Evolutionary conservation across 495 filamentous ascomycete genomes (phyloP).

Genomic region (Annulohypoxylon moriforme): DNA sequence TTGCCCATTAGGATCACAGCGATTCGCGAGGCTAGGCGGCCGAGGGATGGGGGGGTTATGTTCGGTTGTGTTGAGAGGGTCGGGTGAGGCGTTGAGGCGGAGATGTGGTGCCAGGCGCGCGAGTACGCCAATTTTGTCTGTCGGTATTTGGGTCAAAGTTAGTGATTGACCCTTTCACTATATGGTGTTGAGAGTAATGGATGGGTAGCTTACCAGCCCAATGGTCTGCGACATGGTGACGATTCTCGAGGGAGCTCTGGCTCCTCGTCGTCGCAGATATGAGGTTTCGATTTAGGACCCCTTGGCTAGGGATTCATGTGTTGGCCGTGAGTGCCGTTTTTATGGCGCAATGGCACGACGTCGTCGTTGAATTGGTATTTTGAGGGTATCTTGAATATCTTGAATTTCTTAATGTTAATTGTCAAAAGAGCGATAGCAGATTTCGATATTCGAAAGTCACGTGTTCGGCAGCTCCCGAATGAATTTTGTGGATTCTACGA

Average conservation of each 20-base stretch:
- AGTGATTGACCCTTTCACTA: constrained; percentile 10
- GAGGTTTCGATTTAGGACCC: background rate
- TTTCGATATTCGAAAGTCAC: constrained; percentile 30
- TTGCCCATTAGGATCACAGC: constrained; percentile 96
- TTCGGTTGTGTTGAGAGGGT: constrained; percentile 65
- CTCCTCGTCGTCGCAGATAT: constrained; percentile 32
- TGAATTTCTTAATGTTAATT: background rate
- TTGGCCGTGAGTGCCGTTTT: background rate
- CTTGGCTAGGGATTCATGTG: background rate
- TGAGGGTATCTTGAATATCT: background rate
- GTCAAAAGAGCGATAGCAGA: constrained; percentile 21
- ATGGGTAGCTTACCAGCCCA: constrained; percentile 65
- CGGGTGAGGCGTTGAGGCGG: constrained; percentile 66
- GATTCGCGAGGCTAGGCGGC: constrained; percentile 91
- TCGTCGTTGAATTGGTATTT: constrained; percentile 28
- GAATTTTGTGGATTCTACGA: background rate
- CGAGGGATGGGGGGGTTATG: constrained; percentile 75
- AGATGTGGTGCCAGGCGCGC: constrained; percentile 92
- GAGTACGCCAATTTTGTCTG: constrained; percentile 97
- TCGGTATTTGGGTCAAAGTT: background rate
- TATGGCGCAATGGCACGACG: constrained; percentile 25
- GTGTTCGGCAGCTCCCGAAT: constrained; percentile 21
- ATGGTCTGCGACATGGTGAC: constrained; percentile 73
- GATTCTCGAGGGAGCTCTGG: constrained; percentile 45
- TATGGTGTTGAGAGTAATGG: background rate